Conservation (phyloP, 129 eudicot genomes). For the Gnaphalium uliginosum region DNA sequence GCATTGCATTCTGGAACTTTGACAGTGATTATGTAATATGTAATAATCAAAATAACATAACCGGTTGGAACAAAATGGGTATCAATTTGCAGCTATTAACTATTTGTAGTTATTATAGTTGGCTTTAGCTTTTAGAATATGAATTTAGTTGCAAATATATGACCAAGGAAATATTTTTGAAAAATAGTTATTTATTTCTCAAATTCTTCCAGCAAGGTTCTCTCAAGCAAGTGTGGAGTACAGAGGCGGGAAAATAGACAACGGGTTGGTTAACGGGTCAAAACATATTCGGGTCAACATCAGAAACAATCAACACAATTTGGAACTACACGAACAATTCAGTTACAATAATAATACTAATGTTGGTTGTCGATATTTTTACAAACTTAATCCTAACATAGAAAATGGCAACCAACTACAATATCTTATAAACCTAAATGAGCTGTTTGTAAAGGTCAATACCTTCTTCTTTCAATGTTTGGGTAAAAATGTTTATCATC, state of each 20-base stretch:
- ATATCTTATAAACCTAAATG: not conserved
- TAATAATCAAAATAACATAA: not conserved
- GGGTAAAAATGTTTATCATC: not conserved
- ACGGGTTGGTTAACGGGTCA: not conserved
- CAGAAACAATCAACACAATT: not conserved
- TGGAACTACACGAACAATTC: not conserved
- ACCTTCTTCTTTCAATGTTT: not conserved
- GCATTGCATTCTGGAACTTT: not conserved
- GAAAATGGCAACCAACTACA: not conserved
- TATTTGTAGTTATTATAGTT: too few relatives aligned
- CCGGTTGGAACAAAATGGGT: not conserved
- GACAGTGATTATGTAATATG: not conserved
- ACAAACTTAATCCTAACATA: not conserved
- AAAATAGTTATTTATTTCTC: too few relatives aligned
- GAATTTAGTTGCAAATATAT: not conserved
- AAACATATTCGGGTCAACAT: not conserved
- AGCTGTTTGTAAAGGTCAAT: not conserved
- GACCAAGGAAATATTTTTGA: not conserved
- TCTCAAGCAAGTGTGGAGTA: not conserved
- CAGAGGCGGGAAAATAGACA: not conserved
- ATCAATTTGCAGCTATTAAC: too few relatives aligned
- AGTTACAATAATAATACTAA: not conserved
- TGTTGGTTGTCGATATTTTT: not conserved
- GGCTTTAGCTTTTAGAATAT: too few relatives aligned
- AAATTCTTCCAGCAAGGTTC: not conserved